These are phyloP conservation scores for Athelia psychrophila DNA, from an alignment of 1,284 basidiomycete genomes.

Conservation along the genomic window DNA sequence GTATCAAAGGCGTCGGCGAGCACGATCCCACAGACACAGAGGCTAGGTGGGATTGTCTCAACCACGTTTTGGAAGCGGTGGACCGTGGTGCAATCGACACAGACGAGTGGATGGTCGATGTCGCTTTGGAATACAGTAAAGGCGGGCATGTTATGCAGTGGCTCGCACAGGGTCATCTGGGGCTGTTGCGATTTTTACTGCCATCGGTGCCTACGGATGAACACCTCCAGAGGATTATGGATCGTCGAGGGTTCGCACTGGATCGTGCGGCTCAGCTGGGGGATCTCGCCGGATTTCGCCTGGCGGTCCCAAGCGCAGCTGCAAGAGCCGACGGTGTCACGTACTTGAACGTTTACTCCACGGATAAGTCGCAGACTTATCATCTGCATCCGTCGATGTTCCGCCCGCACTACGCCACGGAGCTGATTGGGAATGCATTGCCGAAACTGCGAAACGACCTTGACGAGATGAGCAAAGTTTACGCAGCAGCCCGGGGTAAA, in stretches of 20 bases:
- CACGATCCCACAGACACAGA: background rate
- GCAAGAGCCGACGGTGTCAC: slow-evolving; percentile 1
- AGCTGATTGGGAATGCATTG: no score
- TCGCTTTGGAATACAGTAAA: background rate
- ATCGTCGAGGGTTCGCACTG: no score
- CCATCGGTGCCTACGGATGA: background rate
- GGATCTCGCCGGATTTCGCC: background rate
- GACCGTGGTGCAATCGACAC: background rate
- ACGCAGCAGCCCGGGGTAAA: no score
- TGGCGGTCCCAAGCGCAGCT: background rate
- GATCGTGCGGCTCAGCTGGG: background rate
- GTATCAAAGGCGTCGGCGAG: background rate
- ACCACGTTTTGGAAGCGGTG: background rate
- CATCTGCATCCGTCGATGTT: no score
- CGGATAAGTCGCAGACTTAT: slow-evolving; percentile 10
- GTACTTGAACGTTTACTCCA: slow-evolving; percentile 13
- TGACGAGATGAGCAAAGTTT: no score
- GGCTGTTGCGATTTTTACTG: background rate
- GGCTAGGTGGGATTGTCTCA: background rate
- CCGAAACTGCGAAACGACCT: no score
- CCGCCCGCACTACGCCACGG: no score
- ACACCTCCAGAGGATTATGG: no score
- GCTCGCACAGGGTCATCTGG: background rate
- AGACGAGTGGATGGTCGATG: background rate
- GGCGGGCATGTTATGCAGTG: background rate